These are phyloP conservation scores for Cyberlindnera nakhonratchasimensis DNA, from an alignment of 805 yeast genomes.

Conservation along the genomic window DNA sequence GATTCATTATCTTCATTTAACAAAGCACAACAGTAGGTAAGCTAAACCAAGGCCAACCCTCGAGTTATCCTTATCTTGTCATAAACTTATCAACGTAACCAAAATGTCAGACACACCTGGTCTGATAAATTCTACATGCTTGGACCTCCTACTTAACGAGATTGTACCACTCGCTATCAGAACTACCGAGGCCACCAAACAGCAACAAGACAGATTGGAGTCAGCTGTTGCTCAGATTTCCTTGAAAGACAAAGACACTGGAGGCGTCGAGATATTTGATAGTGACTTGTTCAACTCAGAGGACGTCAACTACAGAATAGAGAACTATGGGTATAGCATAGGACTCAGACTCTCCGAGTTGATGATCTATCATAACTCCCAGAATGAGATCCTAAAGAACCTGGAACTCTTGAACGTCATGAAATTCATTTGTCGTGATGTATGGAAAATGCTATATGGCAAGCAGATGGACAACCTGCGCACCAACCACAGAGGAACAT, in stretches of 20 bases:
- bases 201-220: slow-evolving; percentile 7
- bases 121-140: slow-evolving; percentile 48
- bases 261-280: slow-evolving; percentile 40
- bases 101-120: not conserved
- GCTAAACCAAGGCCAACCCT: too few species aligned
- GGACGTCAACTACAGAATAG: slow-evolving; percentile 57
- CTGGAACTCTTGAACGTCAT: slow-evolving; percentile 75
- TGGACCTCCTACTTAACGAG: slow-evolving; percentile 71
- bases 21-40: too few species aligned
- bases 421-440: slow-evolving; percentile 90
- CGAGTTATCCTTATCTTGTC: too few species aligned
- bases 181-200: slow-evolving; percentile 47
- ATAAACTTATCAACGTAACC: too few species aligned
- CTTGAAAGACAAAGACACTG: slow-evolving; percentile 31
- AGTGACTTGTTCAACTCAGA: slow-evolving; percentile 37
- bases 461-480: slow-evolving; percentile 90
- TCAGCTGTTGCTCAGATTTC: slow-evolving; percentile 12
- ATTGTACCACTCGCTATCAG: slow-evolving; percentile 69
- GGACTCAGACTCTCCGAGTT: slow-evolving; percentile 59
- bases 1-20: too few species aligned
- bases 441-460: slow-evolving; percentile 76
- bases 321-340: slow-evolving; percentile 64
- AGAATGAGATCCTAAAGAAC: slow-evolving; percentile 42
- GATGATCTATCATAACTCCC: slow-evolving; percentile 43
- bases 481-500: slow-evolving; percentile 87